Evolutionary conservation across 208 protist genomes (phyloP), one percentile per base, ranked within the genome.

Genomic region (Trypanosoma lewisi): DNA sequence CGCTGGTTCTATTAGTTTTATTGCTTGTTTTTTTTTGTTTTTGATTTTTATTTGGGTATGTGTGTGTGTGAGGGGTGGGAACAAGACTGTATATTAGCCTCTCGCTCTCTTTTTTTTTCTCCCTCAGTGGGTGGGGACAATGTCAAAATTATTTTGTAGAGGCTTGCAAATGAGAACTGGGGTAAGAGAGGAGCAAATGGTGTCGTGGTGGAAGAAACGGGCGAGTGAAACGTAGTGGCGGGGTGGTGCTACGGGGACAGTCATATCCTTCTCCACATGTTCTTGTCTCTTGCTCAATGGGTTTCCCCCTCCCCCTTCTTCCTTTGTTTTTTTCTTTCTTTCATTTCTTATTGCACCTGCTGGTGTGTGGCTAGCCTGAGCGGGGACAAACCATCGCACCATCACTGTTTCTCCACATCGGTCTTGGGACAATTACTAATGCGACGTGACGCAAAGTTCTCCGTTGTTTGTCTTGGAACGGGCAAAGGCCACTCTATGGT

Each of bases 401-500:
- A 14, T 17, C 39, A 14, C 19, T 44, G 42, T 8, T 45, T 34
- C 28, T 50, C 6, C 31, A 3, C n/a, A 27, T 3, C 23, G 36
- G 23, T 47, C 6, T 2, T 14, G n/a, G 17, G 14, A 17, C 39
- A 17, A 3, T n/a, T n/a, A n/a, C n/a, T n/a, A 3, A 44, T 44
- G 39, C 39, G 39, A 9, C 39, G 11, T 2, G 36, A 51, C 27
- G 21, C 34, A 28, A 31, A 45, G 23, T 54, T 75, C 28, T 68
- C 69, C 36, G 27, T 69, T 48, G 60, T 75, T 4, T 75, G 69
- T 61, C 54, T 75, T 37, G 61, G 69, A 31, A 75, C 69, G 5
- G 69, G 69, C 19, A 75, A 55, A 48, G 55, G 62, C 28, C 55
- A 45, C 33, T 69, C 69, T 11, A 75, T 64, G 69, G 69, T 75